phyloP scores from a whole-genome alignment of 2,329 filamentous ascomycete genomes.

The Xylariaceae sp. region DNA sequence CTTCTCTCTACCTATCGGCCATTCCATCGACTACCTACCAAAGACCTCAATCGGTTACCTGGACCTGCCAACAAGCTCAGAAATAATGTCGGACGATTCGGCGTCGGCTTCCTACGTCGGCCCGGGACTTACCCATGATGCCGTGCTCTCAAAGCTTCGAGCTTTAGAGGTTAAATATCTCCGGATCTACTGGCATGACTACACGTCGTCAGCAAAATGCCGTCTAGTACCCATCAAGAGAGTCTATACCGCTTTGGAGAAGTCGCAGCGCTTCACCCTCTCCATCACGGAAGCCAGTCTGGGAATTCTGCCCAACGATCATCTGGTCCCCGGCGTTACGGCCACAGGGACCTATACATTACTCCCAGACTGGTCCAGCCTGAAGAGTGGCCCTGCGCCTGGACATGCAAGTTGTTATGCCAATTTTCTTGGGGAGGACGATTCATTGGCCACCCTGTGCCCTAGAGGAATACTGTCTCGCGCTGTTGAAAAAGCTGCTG shows the following conservation, averaged over 20 bases:
- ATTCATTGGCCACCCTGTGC: slow-evolving; percentile 49
- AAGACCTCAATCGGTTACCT: neutral
- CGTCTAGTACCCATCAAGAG: slow-evolving; percentile 61
- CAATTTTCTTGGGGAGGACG: slow-evolving; percentile 56
- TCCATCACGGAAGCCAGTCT: slow-evolving; percentile 60
- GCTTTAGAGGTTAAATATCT: slow-evolving; percentile 54
- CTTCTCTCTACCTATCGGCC: neutral
- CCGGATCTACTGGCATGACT: slow-evolving; percentile 72
- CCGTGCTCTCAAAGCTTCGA: slow-evolving; percentile 27
- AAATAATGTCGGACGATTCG: neutral
- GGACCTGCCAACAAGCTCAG: neutral
- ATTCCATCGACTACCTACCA: neutral
- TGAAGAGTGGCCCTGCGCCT: slow-evolving; percentile 53
- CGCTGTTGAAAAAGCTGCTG: slow-evolving; percentile 46
- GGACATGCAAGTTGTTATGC: slow-evolving; percentile 62
- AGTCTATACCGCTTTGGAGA: slow-evolving; percentile 43
- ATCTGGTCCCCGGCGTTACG: slow-evolving; percentile 45
- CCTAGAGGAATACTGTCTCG: slow-evolving; percentile 58
- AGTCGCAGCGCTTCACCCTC: slow-evolving; percentile 42
- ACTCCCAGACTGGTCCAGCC: slow-evolving; percentile 57
- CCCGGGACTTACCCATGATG: neutral
- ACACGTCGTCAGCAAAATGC: slow-evolving; percentile 62
- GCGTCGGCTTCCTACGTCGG: too few species aligned
- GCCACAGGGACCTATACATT: slow-evolving; percentile 62
- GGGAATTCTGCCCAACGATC: slow-evolving; percentile 64